Evolutionary conservation across 768 basidiomycete genomes (phyloP).

Genomic region (Coprinopsis sp.): DNA sequence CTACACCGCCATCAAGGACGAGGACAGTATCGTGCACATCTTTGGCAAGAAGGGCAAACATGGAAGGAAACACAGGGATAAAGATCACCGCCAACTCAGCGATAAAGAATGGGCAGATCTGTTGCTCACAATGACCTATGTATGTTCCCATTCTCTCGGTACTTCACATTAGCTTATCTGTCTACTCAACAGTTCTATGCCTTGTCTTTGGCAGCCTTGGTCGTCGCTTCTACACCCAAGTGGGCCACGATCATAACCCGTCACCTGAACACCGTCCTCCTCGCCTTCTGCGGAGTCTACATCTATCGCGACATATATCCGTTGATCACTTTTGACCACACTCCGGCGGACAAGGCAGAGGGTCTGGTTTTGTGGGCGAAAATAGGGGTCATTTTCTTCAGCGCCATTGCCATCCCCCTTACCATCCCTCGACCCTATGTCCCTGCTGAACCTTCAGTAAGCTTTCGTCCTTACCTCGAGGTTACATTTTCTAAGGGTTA

Average conservation of each 20-base stretch:
- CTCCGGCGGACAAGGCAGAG: constrained; percentile 11
- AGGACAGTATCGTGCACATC: constrained; percentile 17
- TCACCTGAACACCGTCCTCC: constrained; percentile 31
- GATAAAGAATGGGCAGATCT: constrained; percentile 27
- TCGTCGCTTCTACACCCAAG: constrained; percentile 32
- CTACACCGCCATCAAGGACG: constrained; percentile 33
- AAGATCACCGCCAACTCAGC: constrained; percentile 9
- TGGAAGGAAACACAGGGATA: constrained; percentile 12
- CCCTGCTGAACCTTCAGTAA: constrained; percentile 14
- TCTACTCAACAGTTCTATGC: constrained; percentile 34
- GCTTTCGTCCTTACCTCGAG: background rate
- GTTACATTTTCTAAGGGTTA: background rate
- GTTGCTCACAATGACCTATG: constrained; percentile 28
- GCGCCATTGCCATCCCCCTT: constrained; percentile 9
- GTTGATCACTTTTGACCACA: constrained; percentile 9
- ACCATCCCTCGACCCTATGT: constrained; percentile 13
- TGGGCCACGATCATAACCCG: constrained; percentile 33
- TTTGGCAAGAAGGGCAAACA: constrained; percentile 26
- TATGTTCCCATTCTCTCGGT: constrained; percentile 14
- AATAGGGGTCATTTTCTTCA: constrained; percentile 9
- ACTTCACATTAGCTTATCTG: background rate
- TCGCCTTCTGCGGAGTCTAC: constrained; percentile 12
- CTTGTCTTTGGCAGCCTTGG: constrained; percentile 38
- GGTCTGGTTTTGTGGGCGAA: constrained; percentile 16
- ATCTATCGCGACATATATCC: constrained; percentile 17